phyloP scores from a whole-genome alignment of 108 stramenopile genomes.

The Chaetoceros tenuissimus region DNA sequence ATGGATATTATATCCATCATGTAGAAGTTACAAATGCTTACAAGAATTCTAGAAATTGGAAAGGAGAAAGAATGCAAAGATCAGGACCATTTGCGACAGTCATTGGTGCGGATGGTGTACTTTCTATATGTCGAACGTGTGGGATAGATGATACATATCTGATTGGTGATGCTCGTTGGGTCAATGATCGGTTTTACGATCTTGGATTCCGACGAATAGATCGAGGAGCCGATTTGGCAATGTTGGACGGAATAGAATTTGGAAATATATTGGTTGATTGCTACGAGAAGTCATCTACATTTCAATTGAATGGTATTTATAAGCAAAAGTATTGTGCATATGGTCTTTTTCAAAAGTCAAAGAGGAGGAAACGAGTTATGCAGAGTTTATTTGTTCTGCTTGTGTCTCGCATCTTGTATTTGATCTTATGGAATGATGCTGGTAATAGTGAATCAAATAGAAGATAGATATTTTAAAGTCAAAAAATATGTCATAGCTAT shows the following conservation, averaged over 20 bases:
- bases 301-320: background rate
- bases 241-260: constrained; percentile 19
- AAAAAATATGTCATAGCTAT: no score
- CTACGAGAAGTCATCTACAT: background rate
- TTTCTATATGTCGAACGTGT: constrained; percentile 3
- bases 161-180: constrained; percentile 32
- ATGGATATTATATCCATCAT: constrained; percentile 4
- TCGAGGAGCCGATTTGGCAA: constrained; percentile 25
- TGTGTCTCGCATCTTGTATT: background rate
- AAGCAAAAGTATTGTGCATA: background rate
- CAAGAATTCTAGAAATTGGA: background rate
- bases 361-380: background rate
- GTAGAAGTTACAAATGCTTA: background rate
- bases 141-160: constrained; percentile 12
- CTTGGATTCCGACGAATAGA: constrained; percentile 15
- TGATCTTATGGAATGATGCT: background rate
- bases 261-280: background rate
- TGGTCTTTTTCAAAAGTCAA: no score
- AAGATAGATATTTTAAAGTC: no score
- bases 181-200: constrained; percentile 26
- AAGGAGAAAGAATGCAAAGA: constrained; percentile 1
- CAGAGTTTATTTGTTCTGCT: background rate
- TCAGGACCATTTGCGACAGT: constrained; percentile 20
- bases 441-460: background rate
- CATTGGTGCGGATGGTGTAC: constrained; percentile 26